These are phyloP conservation scores for Colletotrichum karsti DNA, from an alignment of 2,329 filamentous ascomycete genomes.

Conservation along the genomic window DNA sequence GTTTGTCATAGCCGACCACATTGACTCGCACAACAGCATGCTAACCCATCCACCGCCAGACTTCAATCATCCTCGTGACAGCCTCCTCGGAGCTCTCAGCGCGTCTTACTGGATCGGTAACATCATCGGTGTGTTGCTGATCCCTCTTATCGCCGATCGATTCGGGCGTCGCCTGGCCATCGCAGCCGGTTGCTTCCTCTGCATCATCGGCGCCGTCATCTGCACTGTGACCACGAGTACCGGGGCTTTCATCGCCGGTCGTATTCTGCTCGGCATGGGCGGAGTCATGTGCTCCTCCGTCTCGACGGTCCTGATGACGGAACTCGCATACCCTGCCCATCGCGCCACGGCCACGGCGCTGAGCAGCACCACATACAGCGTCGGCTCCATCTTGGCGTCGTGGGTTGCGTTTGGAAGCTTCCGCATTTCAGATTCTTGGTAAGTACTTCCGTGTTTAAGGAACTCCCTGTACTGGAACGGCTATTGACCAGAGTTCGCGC, in stretches of 20 bases:
- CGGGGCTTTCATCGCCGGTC: conserved; percentile 50
- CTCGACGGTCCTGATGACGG: conserved; percentile 54
- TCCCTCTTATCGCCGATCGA: conserved; percentile 39
- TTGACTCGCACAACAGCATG: no score
- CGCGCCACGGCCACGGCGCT: conserved; percentile 39
- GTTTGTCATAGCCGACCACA: conserved; percentile 20
- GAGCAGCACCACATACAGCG: conserved; percentile 44
- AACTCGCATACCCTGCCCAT: conserved; percentile 27
- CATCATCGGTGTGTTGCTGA: conserved; percentile 52
- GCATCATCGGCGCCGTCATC: conserved; percentile 45
- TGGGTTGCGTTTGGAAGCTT: conserved; percentile 47
- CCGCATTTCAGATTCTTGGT: conserved; percentile 24
- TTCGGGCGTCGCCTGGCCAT: conserved; percentile 41
- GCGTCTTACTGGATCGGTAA: conserved; percentile 48
- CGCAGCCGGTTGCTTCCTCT: conserved; percentile 39
- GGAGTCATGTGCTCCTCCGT: conserved; percentile 54
- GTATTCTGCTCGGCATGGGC: conserved; percentile 53
- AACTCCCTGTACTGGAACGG: background rate
- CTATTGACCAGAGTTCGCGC: background rate
- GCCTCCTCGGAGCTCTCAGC: conserved; percentile 40
- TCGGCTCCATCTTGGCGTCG: conserved; percentile 46
- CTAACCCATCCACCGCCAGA: conserved; percentile 14
- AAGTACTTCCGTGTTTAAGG: background rate
- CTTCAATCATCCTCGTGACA: conserved; percentile 42
- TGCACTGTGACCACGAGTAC: conserved; percentile 51